Evolutionary conservation across 2,329 filamentous ascomycete genomes (phyloP).

Genomic region (Fusarium sp.): DNA sequence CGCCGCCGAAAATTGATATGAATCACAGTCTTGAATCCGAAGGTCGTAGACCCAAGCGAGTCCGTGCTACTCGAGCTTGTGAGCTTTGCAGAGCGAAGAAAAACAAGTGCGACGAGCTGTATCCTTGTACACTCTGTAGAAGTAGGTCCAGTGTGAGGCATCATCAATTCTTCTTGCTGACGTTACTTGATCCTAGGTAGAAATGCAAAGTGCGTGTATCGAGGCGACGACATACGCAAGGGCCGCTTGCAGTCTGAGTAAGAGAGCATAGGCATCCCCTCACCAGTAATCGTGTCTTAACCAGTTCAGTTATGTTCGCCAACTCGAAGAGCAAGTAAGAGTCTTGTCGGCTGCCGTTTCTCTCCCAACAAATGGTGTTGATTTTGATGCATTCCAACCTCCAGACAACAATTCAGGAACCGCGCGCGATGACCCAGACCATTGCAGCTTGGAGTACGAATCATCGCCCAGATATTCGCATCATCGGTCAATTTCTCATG

Average conservation of each 20-base stretch:
- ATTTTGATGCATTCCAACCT: background rate
- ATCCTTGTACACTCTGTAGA: constrained; percentile 51
- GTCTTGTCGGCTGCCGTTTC: background rate
- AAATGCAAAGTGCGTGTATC: constrained; percentile 49
- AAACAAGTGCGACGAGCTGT: constrained; percentile 64
- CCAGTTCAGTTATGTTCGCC: background rate
- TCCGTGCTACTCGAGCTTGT: constrained; percentile 63
- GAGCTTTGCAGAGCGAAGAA: constrained; percentile 64
- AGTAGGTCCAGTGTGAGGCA: constrained; percentile 11
- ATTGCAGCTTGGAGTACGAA: background rate
- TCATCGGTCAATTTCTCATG: background rate
- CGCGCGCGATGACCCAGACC: background rate
- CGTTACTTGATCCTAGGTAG: constrained; percentile 16
- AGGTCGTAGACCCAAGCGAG: constrained; percentile 30
- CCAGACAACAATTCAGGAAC: background rate
- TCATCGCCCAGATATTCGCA: no score
- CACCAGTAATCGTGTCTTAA: background rate
- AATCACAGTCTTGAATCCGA: background rate
- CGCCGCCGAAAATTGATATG: no score
- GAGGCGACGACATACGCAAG: constrained; percentile 41
- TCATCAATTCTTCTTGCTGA: background rate
- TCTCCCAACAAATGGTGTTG: background rate
- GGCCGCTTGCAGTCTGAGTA: background rate
- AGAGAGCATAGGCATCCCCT: background rate
- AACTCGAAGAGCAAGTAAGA: background rate